Conservation (phyloP, 257 asterid species). For the Petunia secreta region DNA sequence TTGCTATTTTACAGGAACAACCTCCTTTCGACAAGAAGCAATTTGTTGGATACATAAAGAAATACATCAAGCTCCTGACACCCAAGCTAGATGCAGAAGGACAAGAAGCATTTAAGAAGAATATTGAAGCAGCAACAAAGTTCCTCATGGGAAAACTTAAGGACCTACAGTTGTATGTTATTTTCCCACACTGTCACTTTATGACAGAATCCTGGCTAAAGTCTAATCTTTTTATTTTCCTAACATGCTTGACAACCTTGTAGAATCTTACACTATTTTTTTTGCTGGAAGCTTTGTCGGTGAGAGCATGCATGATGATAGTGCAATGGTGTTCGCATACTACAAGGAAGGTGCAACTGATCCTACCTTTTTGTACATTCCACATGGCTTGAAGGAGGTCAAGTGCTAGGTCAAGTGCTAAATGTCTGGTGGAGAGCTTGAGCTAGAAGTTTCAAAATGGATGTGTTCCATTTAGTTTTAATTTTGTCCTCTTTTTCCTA, state of each 20-base stretch:
- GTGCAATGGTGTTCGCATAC: constrained; percentile 77
- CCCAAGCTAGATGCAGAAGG: constrained; percentile 66
- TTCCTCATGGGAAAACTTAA: constrained; percentile 62
- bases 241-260: background rate
- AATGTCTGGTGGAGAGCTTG: constrained; percentile 24
- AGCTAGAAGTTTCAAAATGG: constrained; percentile 2
- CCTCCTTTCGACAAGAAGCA: constrained; percentile 86
- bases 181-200: background rate
- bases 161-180: constrained; percentile 86
- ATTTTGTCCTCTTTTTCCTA: background rate
- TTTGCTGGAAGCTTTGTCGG: constrained; percentile 68
- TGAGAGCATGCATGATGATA: constrained; percentile 81
- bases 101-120: constrained; percentile 64
- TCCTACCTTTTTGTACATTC: constrained; percentile 86
- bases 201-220: background rate
- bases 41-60: constrained; percentile 64
- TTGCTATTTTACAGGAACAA: constrained; percentile 66
- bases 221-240: background rate
- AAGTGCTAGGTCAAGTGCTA: constrained; percentile 88
- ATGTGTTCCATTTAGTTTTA: constrained; percentile 20
- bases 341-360: constrained; percentile 82
- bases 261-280: background rate
- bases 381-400: constrained; percentile 78
- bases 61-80: constrained; percentile 67
- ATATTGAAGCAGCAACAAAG: constrained; percentile 80